Evolutionary conservation across 352 stramenopile species (phyloP), one percentile per base, ranked within the genome.

Genomic region (Elongisporangium prolatum): DNA sequence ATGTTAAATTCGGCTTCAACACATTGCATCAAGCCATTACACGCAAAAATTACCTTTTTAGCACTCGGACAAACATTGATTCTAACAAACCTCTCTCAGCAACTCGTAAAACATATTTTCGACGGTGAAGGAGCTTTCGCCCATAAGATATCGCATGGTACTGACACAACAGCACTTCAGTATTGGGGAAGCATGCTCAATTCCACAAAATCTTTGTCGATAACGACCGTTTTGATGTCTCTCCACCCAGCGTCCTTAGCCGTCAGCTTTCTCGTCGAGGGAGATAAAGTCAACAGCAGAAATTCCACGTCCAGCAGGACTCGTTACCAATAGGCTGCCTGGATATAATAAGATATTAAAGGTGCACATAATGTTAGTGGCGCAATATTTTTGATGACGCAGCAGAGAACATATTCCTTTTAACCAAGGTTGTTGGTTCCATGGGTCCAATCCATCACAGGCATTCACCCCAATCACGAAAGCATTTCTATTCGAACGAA

Each of bases 121-220:
- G 22, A 2, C 50, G 34, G 7, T 60, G 13, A 64, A 34, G n/a
- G 5, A 65, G 24, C 53, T 73, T 73, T 18, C 52, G 55, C 50
- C 57, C 54, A 34, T 34, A 34, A 3, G 24, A 34, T 7, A 34
- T 34, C 24, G 52, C 52, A 16, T 69, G 63, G n/a, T 60, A 67
- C 21, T 72, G 60, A 17, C 57, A 67, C 0, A 71, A 16, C 10
- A 64, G 14, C 0, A 71, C 25, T 0, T 54, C 65, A 1, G 58
- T 49, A 0, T 18, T 18, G 0, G 60, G 58, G 25, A 72, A 67
- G 2, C 17, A 22, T 16, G 47, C 3, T 14, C 54, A 58, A 69
- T 34, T 73, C 62, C 5, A 63, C 50, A 21, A 65, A 70, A 34
- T 70, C 61, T 50, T 73, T 70, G 38, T 67, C 66, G 10, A 70